Base-by-base conservation (phyloP, 164 flowering plant species). In the Nymphaea colorata region DNA sequence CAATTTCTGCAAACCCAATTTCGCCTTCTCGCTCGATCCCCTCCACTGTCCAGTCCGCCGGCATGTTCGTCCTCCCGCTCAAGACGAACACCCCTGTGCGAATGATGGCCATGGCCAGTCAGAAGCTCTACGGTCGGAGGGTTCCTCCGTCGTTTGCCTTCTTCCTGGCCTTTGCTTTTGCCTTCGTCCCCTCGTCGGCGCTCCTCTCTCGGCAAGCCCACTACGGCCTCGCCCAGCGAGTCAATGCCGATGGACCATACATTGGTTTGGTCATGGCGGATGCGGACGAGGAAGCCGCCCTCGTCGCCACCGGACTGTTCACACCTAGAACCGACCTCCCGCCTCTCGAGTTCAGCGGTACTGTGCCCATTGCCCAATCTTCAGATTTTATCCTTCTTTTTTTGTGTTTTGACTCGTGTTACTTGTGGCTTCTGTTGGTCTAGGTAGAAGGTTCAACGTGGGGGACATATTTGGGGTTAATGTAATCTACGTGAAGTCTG, bases 361-460 rank as follows among this genome's bases (percentile, higher is more conserved):
- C 43, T 57, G 5, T 18, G 1, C 15, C 0, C 63, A 53, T 3
- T 1, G 43, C 59, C 4, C 18, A 45, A 42, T 47, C 67, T 51
- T 67, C 53, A 66, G 66, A 66, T 12, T 47, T 47, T 12, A 12
- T 2, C 55, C 3, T 4, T 6, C 55, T 3, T 47, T 25, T 47
- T 25, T 6, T 7, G 63, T n/a, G 3, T 5, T 8, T 7, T 6
- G 10, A 7, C 7, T 61, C n/a, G 2, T 25, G 18, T 25, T 25
- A n/a, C 41, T 4, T 25, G 10, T 61, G 63, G 18, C 1, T 44
- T 65, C 36, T 25, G 36, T 25, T 25, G 36, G 17, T 0, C 12
- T 41, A 83, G 89, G 89, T n/a, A 70, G 89, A 68, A 81, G 70
- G 64, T 83, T 80, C 76, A 80, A 83, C 76, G 67, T 85, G 15